Evolutionary conservation across 2,329 filamentous ascomycete species (phyloP).

Genomic region (Fusarium brachygibbosum): DNA sequence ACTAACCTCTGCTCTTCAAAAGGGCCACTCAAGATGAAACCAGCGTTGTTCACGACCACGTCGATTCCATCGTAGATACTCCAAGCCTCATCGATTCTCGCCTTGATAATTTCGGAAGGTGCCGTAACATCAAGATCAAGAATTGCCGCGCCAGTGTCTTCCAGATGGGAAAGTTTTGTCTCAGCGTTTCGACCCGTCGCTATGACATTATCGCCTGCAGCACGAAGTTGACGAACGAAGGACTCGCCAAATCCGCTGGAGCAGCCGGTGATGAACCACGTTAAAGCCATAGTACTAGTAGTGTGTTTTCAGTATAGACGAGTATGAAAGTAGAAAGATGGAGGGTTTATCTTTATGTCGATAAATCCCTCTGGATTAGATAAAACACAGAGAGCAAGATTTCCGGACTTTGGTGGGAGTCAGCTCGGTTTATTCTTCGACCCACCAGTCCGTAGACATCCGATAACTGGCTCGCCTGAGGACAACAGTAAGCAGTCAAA

Average conservation of each 20-base stretch:
- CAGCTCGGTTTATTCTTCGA: background rate
- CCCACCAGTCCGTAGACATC: background rate
- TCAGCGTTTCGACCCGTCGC: constrained; percentile 58
- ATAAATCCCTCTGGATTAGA: accelerated
- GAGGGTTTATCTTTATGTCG: accelerated
- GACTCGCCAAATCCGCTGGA: constrained; percentile 59
- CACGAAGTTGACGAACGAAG: constrained; percentile 55
- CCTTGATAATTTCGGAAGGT: constrained; percentile 8
- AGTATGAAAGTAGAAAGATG: background rate
- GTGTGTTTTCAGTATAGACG: accelerated
- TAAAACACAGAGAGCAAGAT: background rate
- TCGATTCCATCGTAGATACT: constrained; percentile 50
- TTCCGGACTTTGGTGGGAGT: background rate
- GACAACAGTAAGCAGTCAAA: background rate
- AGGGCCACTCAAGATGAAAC: constrained; percentile 48
- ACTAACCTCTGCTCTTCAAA: constrained; percentile 47
- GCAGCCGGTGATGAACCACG: constrained; percentile 60
- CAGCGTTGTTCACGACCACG: constrained; percentile 58
- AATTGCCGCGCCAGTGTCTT: constrained; percentile 35
- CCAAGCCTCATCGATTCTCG: constrained; percentile 38
- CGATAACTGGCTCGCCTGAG: background rate
- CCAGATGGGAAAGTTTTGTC: constrained; percentile 53
- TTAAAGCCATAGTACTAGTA: constrained; percentile 21
- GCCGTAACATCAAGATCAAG: constrained; percentile 40
- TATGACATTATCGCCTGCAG: constrained; percentile 57